A percentile compares a stretch with the other conserved stretches of the same genome.
Conservation (phyloP, 176 grass and related monocot genomes). For the Musa beccarii region DNA sequence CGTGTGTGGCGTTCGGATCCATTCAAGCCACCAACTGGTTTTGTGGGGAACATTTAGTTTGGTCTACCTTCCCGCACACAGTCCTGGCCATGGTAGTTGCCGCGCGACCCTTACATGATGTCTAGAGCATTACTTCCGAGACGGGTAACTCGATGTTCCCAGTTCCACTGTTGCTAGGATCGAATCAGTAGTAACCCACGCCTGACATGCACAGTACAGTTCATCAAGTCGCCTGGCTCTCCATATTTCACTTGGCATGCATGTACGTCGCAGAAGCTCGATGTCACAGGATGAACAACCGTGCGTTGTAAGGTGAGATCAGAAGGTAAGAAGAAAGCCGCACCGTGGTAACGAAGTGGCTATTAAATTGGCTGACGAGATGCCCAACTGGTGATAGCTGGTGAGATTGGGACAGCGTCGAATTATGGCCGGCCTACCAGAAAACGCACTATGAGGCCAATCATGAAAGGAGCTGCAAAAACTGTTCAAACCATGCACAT, state of each 20-base stretch:
- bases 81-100: background rate
- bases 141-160: too few species aligned
- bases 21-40: background rate
- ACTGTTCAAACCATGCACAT: background rate
- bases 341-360: background rate
- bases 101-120: too few species aligned
- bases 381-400: background rate
- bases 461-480: conserved; percentile 6
- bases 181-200: too few species aligned
- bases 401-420: background rate
- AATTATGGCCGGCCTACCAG: conserved; percentile 1
- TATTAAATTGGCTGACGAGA: background rate
- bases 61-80: background rate
- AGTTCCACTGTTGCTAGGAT: too few species aligned
- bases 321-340: background rate
- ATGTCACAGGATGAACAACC: too few species aligned
- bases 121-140: too few species aligned
- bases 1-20: background rate
- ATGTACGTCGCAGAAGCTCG: too few species aligned
- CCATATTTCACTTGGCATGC: too few species aligned
- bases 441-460: background rate
- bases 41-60: background rate
- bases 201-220: too few species aligned
- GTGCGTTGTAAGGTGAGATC: too few species aligned
- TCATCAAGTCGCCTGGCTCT: too few species aligned